These are phyloP conservation scores for Aaosphaeria arxii DNA, from an alignment of 2,329 filamentous ascomycete species.

Conservation along the genomic window DNA sequence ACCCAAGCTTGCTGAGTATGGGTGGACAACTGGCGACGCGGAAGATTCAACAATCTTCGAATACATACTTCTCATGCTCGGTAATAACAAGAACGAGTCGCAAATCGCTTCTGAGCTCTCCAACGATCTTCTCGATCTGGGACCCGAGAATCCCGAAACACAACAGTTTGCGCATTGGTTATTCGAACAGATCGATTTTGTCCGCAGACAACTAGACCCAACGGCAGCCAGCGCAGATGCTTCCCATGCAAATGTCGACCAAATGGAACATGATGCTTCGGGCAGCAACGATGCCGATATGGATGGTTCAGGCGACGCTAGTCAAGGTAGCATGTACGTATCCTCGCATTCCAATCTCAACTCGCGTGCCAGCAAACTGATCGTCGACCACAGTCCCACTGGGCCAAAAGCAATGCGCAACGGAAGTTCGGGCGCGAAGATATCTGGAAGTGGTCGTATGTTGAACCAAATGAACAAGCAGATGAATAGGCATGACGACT, in stretches of 20 bases:
- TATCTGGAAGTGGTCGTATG: slow-evolving; percentile 73
- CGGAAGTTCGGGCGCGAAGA: slow-evolving; percentile 45
- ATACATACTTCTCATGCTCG: slow-evolving; percentile 96
- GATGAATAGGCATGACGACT: slow-evolving; percentile 72
- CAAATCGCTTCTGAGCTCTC: slow-evolving; percentile 87
- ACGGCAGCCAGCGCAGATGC: slow-evolving; percentile 22
- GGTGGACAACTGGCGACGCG: slow-evolving; percentile 81
- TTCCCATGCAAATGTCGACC: slow-evolving; percentile 20
- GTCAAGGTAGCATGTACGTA: slow-evolving; percentile 44
- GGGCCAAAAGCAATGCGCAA: slow-evolving; percentile 94
- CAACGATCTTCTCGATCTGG: slow-evolving; percentile 78
- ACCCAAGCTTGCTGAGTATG: slow-evolving; percentile 87
- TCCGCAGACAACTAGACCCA: slow-evolving; percentile 57
- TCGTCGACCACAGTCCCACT: slow-evolving; percentile 70
- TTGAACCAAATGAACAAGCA: slow-evolving; percentile 80
- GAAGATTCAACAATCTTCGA: slow-evolving; percentile 83
- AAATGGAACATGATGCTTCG: slow-evolving; percentile 1
- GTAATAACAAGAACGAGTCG: slow-evolving; percentile 88
- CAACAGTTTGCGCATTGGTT: slow-evolving; percentile 87
- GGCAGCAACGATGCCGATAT: slow-evolving; percentile 64
- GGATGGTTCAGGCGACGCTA: slow-evolving; percentile 53
- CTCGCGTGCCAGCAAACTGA: not conserved
- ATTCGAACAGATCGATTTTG: slow-evolving; percentile 76
- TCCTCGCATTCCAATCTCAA: not conserved
- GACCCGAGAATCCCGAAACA: slow-evolving; percentile 77